phyloP scores from a whole-genome alignment of 2,329 filamentous ascomycete species.

The Ophidiomyces ophidiicola region DNA sequence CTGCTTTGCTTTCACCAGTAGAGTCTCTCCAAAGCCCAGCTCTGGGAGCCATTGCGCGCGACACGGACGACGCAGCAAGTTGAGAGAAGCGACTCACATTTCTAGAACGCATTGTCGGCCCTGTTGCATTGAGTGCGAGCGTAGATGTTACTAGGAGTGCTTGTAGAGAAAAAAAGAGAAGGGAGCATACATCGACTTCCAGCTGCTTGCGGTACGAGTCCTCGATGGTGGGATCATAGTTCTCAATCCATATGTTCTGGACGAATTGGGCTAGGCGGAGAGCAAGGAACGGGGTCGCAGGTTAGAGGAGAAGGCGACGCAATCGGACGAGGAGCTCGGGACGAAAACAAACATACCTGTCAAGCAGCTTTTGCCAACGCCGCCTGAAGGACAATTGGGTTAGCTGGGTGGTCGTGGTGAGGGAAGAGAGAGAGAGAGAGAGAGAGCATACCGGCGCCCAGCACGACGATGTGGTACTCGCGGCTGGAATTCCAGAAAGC shows the following conservation, averaged over 20 bases:
- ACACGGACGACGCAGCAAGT: no score
- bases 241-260: constrained; percentile 88
- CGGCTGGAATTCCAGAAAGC: constrained; percentile 33
- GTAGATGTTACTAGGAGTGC: neutral
- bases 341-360: constrained; percentile 61
- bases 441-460: constrained; percentile 55
- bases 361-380: constrained; percentile 84
- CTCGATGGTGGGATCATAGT: constrained; percentile 78
- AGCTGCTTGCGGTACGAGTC: constrained; percentile 81
- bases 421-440: constrained; percentile 3
- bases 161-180: constrained; percentile 9
- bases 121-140: constrained; percentile 34
- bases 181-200: constrained; percentile 68
- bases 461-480: constrained; percentile 71
- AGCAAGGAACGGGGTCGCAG: neutral
- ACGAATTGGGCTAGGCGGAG: constrained; percentile 65
- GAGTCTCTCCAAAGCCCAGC: no score
- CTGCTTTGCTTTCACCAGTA: constrained; percentile 5
- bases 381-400: constrained; percentile 43
- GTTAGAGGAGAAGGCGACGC: neutral
- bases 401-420: constrained; percentile 15
- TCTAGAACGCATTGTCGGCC: constrained; percentile 79
- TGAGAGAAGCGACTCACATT: constrained; percentile 49
- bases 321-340: constrained; percentile 18
- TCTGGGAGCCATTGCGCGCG: no score